Percentiles rank a stretch among this genome's conserved stretches.
Conservation (phyloP, 139 green algal species). For the Chlorella sp. region DNA sequence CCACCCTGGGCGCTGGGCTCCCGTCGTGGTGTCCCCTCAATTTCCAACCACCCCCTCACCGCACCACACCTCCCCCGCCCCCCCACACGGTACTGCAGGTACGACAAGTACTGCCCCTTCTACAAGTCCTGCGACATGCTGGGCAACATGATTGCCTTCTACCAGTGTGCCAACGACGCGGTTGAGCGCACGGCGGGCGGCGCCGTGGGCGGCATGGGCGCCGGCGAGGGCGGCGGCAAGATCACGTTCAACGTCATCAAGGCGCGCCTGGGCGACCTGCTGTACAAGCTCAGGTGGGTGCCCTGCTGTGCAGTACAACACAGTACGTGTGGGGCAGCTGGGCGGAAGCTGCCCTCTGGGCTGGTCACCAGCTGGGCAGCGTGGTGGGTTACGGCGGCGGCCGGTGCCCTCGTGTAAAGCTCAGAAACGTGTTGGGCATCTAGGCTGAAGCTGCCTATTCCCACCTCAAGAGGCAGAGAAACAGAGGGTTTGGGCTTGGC, state of each 20-base stretch:
- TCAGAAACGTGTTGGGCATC: too few relatives aligned
- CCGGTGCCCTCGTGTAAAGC: too few relatives aligned
- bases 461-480: too few relatives aligned
- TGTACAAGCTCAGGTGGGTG: constrained; percentile 87
- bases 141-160: constrained; percentile 94
- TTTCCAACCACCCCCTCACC: background rate
- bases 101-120: constrained; percentile 97
- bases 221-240: constrained; percentile 56
- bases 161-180: constrained; percentile 76
- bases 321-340: too few relatives aligned
- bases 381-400: too few relatives aligned
- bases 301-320: too few relatives aligned
- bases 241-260: constrained; percentile 98
- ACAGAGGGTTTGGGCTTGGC: too few relatives aligned
- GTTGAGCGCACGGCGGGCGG: constrained; percentile 85
- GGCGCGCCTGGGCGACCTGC: constrained; percentile 87
- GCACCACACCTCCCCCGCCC: background rate
- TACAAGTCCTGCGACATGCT: constrained; percentile 99
- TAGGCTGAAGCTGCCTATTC: too few relatives aligned
- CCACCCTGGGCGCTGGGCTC: too few relatives aligned
- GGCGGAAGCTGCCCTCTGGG: too few relatives aligned
- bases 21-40: too few relatives aligned
- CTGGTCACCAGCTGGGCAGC: too few relatives aligned
- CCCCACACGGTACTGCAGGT: constrained; percentile 46
- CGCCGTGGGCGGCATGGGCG: constrained; percentile 10